Percentiles rank a stretch among this genome's conserved stretches.
Conservation (phyloP, 208 protist species). For the Trypanosoma lewisi region DNA sequence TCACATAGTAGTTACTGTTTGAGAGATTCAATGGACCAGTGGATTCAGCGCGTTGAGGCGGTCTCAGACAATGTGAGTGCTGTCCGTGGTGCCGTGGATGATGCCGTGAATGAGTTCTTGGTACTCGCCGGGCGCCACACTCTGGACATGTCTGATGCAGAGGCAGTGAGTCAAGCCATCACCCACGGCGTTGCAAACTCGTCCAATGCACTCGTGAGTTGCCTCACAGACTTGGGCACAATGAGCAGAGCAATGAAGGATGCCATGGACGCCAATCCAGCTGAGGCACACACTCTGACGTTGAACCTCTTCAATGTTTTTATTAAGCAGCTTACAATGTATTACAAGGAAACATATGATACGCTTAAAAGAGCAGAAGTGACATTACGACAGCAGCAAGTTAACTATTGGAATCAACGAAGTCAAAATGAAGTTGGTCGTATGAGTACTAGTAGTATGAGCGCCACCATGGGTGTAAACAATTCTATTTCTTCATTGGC, state of each 20-base stretch:
- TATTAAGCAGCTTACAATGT: constrained; percentile 29
- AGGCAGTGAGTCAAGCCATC: constrained; percentile 9
- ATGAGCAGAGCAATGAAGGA: constrained; percentile 71
- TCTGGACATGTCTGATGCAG: not conserved
- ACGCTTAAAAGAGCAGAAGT: constrained; percentile 9
- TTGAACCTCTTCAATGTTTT: constrained; percentile 70
- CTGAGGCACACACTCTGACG: constrained; percentile 46
- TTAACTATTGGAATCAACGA: not conserved
- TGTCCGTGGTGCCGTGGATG: not conserved
- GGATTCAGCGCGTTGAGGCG: constrained; percentile 8
- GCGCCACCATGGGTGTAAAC: not conserved
- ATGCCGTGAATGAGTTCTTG: constrained; percentile 5
- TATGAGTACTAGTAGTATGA: not conserved
- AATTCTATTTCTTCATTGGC: too few species aligned
- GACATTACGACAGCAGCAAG: not conserved
- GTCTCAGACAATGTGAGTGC: constrained; percentile 8
- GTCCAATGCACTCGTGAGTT: constrained; percentile 35
- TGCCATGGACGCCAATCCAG: constrained; percentile 48
- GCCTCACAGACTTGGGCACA: constrained; percentile 49
- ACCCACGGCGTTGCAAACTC: constrained; percentile 19
- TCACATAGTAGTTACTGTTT: too few species aligned
- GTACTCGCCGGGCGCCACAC: not conserved
- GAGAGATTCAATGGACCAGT: constrained; percentile 10
- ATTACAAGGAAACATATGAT: constrained; percentile 23
- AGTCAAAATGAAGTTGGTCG: not conserved